Evolutionary conservation across 2,329 filamentous ascomycete genomes (phyloP), one percentile per base, ranked within the genome.

Genomic region (Atkinsonella texensis): DNA sequence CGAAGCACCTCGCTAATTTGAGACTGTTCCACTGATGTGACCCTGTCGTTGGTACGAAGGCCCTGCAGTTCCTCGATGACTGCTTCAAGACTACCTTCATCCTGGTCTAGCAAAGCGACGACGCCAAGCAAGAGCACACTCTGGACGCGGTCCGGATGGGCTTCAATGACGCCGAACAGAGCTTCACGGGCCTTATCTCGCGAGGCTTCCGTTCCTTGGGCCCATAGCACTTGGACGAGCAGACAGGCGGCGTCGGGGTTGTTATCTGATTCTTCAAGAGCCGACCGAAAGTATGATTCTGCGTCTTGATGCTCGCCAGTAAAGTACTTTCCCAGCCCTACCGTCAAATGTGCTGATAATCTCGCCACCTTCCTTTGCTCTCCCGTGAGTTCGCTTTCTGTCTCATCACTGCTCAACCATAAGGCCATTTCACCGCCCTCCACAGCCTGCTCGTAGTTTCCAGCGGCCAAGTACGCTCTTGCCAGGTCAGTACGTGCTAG

Each of bases 201-300:
- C 51, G 90, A 86, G 1, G 83, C 76, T 7, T 84, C 80, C 0
- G 83, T 81, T 9, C 87, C 89, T 57, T 88, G 89, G 0, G 90
- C 90, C 91, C 93, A 98, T 0, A 97, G 76, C 0, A 97, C 87
- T 67, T 97, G 89, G 0, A 90, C 87, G 12, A 97, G 74, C 12
- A 96, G 74, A 61, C 90, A 96, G 0, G 89, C 83, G 1, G 91
- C 85, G 62, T 96, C 89, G 0, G 90, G 85, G 55, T 89, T 83
- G 39, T 79, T 79, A 32, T 79, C 71, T 1, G 86, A 89, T 63
- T 95, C 89, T 52, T 83, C 75, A 8, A 97, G 74, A 0, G 89
- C 89, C 2, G 81, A 75, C 56, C 88, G 81, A 66, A 98, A 95
- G 69, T 85, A 89, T 11, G 77, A 74, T 28, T 95, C 81, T 0